Conservation (phyloP, 805 yeast genomes). For the Metschnikowia shivogae region DNA sequence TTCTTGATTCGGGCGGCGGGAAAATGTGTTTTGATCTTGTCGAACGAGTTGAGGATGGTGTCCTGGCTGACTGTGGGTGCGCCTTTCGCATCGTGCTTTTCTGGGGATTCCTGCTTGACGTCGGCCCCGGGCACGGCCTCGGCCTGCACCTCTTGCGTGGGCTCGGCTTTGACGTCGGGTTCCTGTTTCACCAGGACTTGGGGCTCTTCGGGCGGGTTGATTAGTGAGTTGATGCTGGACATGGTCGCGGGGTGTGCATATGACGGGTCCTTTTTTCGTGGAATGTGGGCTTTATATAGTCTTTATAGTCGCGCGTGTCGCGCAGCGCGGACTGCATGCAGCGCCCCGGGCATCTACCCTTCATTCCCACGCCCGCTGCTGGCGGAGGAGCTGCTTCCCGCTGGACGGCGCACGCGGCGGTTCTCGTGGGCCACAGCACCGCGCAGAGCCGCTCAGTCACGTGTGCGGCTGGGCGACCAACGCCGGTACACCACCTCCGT, state of each 20-base stretch:
- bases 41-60: conserved; percentile 34
- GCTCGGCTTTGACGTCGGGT: background rate
- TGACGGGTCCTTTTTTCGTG: conserved; percentile 7
- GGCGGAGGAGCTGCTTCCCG: no score
- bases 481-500: conserved; percentile 69
- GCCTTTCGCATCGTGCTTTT: background rate
- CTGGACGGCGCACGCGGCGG: no score
- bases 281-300: conserved; percentile 16
- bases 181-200: background rate
- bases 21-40: conserved; percentile 70
- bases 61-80: conserved; percentile 25
- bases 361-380: background rate
- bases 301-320: conserved; percentile 5
- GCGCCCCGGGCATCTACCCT: conserved; percentile 1
- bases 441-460: conserved; percentile 49
- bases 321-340: conserved; percentile 3
- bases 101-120: background rate
- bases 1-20: conserved; percentile 94
- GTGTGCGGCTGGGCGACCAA: conserved; percentile 81
- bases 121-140: background rate
- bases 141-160: background rate
- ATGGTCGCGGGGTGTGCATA: conserved; percentile 17
- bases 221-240: conserved; percentile 27
- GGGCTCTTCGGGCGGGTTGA: conserved; percentile 23
- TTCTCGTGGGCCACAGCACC: no score